phyloP scores from a whole-genome alignment of 2,329 filamentous ascomycete species.

The Stemphylium lycopersici region DNA sequence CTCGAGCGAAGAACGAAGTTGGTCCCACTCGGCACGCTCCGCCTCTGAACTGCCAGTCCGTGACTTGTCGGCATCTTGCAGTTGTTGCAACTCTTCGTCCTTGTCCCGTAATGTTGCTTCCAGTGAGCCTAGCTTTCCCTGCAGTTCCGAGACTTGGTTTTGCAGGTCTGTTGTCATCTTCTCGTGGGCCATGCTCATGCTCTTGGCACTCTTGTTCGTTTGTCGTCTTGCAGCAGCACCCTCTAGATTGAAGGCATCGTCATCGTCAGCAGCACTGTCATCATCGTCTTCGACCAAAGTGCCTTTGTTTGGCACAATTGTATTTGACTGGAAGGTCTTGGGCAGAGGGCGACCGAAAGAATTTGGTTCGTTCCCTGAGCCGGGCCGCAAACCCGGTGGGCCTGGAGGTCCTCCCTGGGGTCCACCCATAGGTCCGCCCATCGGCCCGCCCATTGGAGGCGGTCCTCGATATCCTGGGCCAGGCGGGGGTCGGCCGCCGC shows the following conservation, averaged over 20 bases:
- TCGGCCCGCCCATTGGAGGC: conserved; percentile 17
- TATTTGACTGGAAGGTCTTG: conserved; percentile 93
- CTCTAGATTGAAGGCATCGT: conserved; percentile 68
- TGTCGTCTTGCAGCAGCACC: conserved; percentile 50
- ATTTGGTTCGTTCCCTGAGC: conserved; percentile 47
- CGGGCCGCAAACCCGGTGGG: conserved; percentile 44
- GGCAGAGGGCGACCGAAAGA: conserved; percentile 78
- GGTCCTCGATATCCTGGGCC: conserved; percentile 40
- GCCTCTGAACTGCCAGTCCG: conserved; percentile 58
- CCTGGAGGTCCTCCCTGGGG: conserved; percentile 56
- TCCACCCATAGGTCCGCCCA: conserved; percentile 9
- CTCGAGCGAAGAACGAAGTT: conserved; percentile 71
- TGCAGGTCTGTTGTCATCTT: conserved; percentile 75
- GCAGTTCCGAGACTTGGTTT: conserved; percentile 74
- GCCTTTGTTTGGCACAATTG: conserved; percentile 96
- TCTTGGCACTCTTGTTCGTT: conserved; percentile 52
- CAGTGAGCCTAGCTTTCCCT: conserved; percentile 73
- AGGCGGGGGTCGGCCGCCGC: conserved; percentile 46
- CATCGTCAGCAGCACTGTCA: conserved; percentile 60
- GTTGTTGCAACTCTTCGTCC: conserved; percentile 69
- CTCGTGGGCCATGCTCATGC: conserved; percentile 42
- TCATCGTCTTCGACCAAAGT: conserved; percentile 92
- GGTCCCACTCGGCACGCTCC: conserved; percentile 75
- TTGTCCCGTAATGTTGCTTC: conserved; percentile 73
- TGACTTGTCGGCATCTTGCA: conserved; percentile 65